Percentiles rank a stretch among this genome's conserved stretches.
Evolutionary conservation across 352 stramenopile species (phyloP).

Genomic region (Phytophthora meadii): DNA sequence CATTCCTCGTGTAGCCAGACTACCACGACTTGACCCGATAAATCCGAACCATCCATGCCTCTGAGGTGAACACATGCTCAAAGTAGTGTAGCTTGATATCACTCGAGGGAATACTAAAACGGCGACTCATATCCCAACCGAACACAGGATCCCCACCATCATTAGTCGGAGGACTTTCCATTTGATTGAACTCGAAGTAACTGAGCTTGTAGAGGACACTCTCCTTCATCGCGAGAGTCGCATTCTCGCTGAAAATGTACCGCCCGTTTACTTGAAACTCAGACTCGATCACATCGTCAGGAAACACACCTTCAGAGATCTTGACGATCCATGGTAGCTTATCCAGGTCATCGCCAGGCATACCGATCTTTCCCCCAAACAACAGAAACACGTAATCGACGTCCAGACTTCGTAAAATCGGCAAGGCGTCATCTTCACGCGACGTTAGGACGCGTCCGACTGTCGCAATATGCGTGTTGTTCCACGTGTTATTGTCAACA

Average conservation of each 20-base stretch:
- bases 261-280: conserved; percentile 80
- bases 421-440: conserved; percentile 68
- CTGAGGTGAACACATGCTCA: conserved; percentile 92
- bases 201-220: conserved; percentile 94
- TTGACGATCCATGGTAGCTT: conserved; percentile 95
- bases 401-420: conserved; percentile 77
- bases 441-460: conserved; percentile 86
- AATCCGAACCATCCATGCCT: conserved; percentile 95
- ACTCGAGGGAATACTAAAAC: conserved; percentile 57
- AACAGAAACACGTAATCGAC: conserved; percentile 86
- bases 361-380: conserved; percentile 74
- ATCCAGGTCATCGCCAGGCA: conserved; percentile 91
- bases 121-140: conserved; percentile 81
- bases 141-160: conserved; percentile 30
- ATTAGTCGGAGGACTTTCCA: conserved; percentile 32
- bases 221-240: conserved; percentile 79
- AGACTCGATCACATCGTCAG: conserved; percentile 81
- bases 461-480: conserved; percentile 97
- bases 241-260: conserved; percentile 77
- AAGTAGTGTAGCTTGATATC: conserved; percentile 85
- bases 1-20: conserved; percentile 1
- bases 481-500: conserved; percentile 98
- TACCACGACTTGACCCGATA: conserved; percentile 75
- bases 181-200: conserved; percentile 79
- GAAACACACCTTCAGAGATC: conserved; percentile 90